Evolutionary conservation across 345 rosid species (phyloP).

Genomic region (Acer yangbiense): DNA sequence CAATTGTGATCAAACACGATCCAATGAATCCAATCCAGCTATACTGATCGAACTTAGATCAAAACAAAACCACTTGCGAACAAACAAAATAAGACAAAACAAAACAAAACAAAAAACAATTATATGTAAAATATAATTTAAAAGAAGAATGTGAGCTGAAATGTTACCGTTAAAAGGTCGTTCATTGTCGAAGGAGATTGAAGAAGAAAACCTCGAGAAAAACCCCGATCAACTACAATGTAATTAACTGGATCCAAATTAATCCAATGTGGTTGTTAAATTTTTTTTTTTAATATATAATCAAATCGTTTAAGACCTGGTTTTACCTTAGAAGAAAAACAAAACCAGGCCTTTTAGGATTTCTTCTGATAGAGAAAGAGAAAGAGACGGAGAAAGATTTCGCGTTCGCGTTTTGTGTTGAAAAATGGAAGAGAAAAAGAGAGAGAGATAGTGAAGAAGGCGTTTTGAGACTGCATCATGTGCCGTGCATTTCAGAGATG

Average conservation of each 20-base stretch:
- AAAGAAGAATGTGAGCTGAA: not conserved
- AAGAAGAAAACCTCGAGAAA: constrained; percentile 3
- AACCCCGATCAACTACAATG: not conserved
- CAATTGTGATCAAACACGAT: not conserved
- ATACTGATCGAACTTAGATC: not conserved
- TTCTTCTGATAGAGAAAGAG: not conserved
- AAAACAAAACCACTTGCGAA: not conserved
- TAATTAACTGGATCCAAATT: constrained; percentile 7
- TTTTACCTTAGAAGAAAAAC: not conserved
- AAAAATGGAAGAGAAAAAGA: not conserved
- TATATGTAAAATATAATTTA: too few relatives aligned
- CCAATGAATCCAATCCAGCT: not conserved
- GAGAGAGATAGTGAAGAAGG: not conserved
- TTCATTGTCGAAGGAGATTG: constrained; percentile 24
- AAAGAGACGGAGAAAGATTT: not conserved
- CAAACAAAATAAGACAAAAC: not conserved
- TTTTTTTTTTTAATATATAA: not conserved
- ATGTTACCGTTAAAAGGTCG: constrained; percentile 26
- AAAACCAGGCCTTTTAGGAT: constrained; percentile 11
- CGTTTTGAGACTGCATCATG: not conserved
- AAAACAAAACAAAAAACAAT: too few relatives aligned
- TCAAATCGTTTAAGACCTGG: not conserved
- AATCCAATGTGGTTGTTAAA: not conserved
- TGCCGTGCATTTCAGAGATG: not conserved
- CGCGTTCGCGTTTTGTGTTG: not conserved